phyloP scores from a whole-genome alignment of 2,329 filamentous ascomycete species.

The Colletotrichum sp. region DNA sequence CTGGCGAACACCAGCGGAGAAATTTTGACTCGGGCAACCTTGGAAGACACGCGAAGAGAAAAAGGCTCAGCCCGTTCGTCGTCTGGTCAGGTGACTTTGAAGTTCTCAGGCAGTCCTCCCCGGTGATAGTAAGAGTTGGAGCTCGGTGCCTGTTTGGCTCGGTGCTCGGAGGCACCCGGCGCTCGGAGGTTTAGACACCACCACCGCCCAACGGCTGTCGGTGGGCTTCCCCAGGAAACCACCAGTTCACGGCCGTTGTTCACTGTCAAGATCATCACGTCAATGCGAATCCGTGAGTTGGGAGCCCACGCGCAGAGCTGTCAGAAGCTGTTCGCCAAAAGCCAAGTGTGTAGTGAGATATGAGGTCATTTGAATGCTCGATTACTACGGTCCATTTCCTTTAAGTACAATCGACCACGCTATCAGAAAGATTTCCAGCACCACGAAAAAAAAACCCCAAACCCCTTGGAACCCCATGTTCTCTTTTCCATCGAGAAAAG shows the following conservation, averaged over 20 bases:
- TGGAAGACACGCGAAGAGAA: not conserved
- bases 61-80: not conserved
- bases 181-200: not conserved
- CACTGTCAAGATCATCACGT: not conserved
- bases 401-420: conserved; percentile 3
- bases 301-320: not conserved
- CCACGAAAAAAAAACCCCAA: not conserved
- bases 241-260: not conserved
- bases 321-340: not conserved
- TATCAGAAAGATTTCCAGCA: not conserved
- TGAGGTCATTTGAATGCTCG: conserved; percentile 10
- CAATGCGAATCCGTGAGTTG: not conserved
- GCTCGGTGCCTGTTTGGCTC: not conserved
- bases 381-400: conserved; percentile 2
- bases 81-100: not conserved
- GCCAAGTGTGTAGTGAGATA: not conserved
- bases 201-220: not conserved
- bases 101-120: not conserved
- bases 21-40: not conserved
- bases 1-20: not conserved
- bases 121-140: too few relatives aligned
- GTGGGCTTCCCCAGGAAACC: not conserved
- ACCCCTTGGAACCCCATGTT: not conserved
- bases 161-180: not conserved
- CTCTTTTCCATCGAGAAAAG: not conserved